Evolutionary conservation across 2,329 filamentous ascomycete species (phyloP).

Genomic region (Arthrinium puccinioides): DNA sequence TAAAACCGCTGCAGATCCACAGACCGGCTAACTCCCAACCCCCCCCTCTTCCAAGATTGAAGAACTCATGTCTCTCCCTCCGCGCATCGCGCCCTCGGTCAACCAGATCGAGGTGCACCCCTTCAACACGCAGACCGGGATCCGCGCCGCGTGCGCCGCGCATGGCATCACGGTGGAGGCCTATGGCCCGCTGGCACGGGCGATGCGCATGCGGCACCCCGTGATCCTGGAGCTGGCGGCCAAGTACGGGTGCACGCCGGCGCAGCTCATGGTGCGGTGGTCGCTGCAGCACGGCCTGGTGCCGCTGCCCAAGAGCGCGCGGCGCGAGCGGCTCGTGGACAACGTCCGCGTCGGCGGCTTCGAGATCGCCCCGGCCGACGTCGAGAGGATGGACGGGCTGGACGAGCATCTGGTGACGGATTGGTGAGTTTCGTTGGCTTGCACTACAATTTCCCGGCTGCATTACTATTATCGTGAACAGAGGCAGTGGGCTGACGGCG

Average conservation of each 20-base stretch:
- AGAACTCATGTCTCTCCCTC: slow-evolving; percentile 58
- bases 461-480: too few species aligned
- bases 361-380: slow-evolving; percentile 54
- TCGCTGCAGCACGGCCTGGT: slow-evolving; percentile 68
- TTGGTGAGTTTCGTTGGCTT: too few species aligned
- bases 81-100: slow-evolving; percentile 57
- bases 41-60: slow-evolving; percentile 41
- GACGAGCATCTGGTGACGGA: slow-evolving; percentile 71
- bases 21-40: neutral
- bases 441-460: too few species aligned
- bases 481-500: too few species aligned
- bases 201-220: slow-evolving; percentile 61
- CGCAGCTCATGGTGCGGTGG: slow-evolving; percentile 71
- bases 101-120: slow-evolving; percentile 81
- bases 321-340: slow-evolving; percentile 52
- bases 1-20: neutral
- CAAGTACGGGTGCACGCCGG: slow-evolving; percentile 64
- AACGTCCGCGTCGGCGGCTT: slow-evolving; percentile 58
- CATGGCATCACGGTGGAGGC: slow-evolving; percentile 68
- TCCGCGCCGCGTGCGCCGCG: slow-evolving; percentile 57
- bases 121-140: slow-evolving; percentile 67
- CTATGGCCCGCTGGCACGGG: slow-evolving; percentile 71
- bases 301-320: slow-evolving; percentile 66
- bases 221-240: slow-evolving; percentile 53
- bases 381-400: slow-evolving; percentile 54